Percentiles rank a stretch among this genome's conserved stretches.
Evolutionary conservation across 306 rosid species (phyloP).

Genomic region (Vigna hirtella): DNA sequence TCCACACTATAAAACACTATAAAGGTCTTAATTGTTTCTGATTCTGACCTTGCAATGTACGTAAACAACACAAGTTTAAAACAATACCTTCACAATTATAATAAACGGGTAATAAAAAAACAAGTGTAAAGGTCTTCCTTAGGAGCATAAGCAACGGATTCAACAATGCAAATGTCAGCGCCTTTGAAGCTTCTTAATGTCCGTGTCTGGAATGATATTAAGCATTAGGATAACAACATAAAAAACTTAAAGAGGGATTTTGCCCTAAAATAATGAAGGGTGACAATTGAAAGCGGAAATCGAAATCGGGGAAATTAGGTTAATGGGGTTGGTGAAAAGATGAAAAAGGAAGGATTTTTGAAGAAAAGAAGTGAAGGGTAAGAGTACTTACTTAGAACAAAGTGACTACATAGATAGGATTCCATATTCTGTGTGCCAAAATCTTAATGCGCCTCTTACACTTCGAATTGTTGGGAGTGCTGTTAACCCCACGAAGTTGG

Average conservation of each 20-base stretch:
- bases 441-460: neutral
- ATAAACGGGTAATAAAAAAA: neutral
- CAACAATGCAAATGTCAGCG: conserved; percentile 88
- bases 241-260: too few species aligned
- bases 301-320: neutral
- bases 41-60: conserved; percentile 79
- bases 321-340: conserved; percentile 17
- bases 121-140: conserved; percentile 62
- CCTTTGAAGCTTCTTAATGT: conserved; percentile 89
- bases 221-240: conserved; percentile 8
- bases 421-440: neutral
- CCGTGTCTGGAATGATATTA: conserved; percentile 55
- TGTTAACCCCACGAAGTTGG: too few species aligned
- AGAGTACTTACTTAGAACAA: too few species aligned
- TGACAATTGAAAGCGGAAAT: conserved; percentile 1
- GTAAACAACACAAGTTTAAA: conserved; percentile 18
- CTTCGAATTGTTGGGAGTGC: too few species aligned
- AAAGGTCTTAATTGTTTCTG: neutral
- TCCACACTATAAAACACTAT: neutral
- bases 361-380: neutral
- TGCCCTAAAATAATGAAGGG: too few species aligned
- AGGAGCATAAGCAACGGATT: conserved; percentile 87
- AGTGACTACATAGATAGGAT: too few species aligned
- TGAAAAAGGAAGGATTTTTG: conserved; percentile 22
- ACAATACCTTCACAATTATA: conserved; percentile 24